Evolutionary conservation across 2,329 filamentous ascomycete species (phyloP), one percentile per base, ranked within the genome.

Genomic region (Microthyrium microscopicum): DNA sequence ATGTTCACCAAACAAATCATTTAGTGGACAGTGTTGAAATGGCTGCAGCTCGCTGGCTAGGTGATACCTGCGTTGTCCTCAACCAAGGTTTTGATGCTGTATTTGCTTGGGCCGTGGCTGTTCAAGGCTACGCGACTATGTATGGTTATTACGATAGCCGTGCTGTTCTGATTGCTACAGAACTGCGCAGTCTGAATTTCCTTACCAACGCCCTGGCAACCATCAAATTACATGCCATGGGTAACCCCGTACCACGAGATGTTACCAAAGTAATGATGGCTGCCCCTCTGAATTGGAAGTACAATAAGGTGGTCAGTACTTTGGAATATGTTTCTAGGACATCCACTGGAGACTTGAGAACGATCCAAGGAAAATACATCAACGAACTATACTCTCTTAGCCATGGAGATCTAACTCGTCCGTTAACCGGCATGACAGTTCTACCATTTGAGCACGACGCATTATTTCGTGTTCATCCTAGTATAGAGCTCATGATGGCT

Each of bases 21-120:
- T 40, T 41, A 11, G 33, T 51, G 2, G 49, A 51, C 24, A 47
- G 51, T 25, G 49, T 47, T 3, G 48, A 51, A 30, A 48, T 52
- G 21, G 48, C 49, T 9, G 47, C 49, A 16, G 46, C 47, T 13
- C 43, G 46, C 11, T 52, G 49, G 48, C 41, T 53, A 8, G 49
- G 50, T 6, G 49, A 53, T 33, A 41, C 44, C 11, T 52, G 49
- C 32, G 36, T 53, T 3, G 44, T 49, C 7, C 39, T 47, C 9
- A 44, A 45, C 21, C 43, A 52, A 26, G 41, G 45, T 15, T 19
- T 41, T 4, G 51, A 51, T 37, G 43, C 48, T 9, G 43, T 42
- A 7, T 34, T 51, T 3, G 48, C 47, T 2, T 51, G 47, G 38
- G 42, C 45, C n/a, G 41, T 51, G 11, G 47, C 48, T 7, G 40